These are phyloP conservation scores for Coemansia javaensis DNA, from an alignment of 192 early-diverging fungal species.

Conservation along the genomic window DNA sequence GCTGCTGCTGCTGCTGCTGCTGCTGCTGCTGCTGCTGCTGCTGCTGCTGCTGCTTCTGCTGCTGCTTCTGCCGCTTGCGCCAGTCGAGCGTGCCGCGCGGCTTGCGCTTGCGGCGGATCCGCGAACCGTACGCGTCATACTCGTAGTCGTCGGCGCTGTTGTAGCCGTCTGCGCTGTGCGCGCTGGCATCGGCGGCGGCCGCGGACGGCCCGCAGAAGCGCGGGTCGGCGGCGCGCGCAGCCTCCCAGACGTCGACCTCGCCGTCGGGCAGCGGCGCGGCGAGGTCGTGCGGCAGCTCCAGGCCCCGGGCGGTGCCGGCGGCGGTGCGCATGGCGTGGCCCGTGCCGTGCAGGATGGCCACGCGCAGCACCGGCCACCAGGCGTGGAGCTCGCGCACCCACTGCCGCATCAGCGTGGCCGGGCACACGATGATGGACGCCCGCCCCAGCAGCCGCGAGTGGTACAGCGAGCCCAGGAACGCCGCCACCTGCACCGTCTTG, in stretches of 20 bases:
- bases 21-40: slow-evolving; percentile 8
- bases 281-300: slow-evolving; percentile 6
- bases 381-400: slow-evolving; percentile 79
- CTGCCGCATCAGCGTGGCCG: slow-evolving; percentile 74
- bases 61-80: slow-evolving; percentile 21
- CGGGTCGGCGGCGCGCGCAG: slow-evolving; percentile 2
- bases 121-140: slow-evolving; percentile 45
- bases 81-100: slow-evolving; percentile 37
- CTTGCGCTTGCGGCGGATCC: slow-evolving; percentile 40
- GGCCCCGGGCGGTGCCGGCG: not conserved
- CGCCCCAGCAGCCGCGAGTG: slow-evolving; percentile 62
- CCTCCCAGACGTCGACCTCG: slow-evolving; percentile 12
- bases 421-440: slow-evolving; percentile 63
- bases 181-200: not conserved
- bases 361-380: slow-evolving; percentile 84
- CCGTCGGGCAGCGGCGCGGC: not conserved
- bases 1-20: slow-evolving; percentile 7
- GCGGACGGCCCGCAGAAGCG: slow-evolving; percentile 3
- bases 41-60: slow-evolving; percentile 9
- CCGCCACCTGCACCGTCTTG: slow-evolving; percentile 87
- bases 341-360: slow-evolving; percentile 81
- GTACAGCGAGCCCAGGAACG: slow-evolving; percentile 75
- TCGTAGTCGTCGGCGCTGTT: slow-evolving; percentile 47
- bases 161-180: slow-evolving; percentile 7
- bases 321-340: slow-evolving; percentile 64